A percentile compares a stretch with the other conserved stretches of the same genome.
Conservation (phyloP, 805 yeast genomes). For the Metschnikowia sp. region DNA sequence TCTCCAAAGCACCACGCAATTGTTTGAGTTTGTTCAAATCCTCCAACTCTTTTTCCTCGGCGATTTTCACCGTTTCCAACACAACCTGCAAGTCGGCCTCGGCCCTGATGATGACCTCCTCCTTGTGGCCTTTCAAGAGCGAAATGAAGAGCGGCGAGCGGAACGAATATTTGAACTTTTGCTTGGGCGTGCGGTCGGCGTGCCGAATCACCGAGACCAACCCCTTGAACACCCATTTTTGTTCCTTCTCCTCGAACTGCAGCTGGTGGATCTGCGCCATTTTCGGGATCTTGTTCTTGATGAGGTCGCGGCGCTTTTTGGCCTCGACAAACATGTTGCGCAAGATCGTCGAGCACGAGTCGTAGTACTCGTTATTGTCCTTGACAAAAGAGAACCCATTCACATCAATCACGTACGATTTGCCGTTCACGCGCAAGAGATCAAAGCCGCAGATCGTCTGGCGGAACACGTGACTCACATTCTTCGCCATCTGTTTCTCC, state of each 20-base stretch:
- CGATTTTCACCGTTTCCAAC: slow-evolving; percentile 76
- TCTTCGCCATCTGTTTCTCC: slow-evolving; percentile 78
- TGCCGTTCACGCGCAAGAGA: slow-evolving; percentile 80
- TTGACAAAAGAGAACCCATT: slow-evolving; percentile 98
- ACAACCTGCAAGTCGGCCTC: slow-evolving; percentile 83
- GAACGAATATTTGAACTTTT: slow-evolving; percentile 93
- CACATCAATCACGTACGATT: slow-evolving; percentile 92
- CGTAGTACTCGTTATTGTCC: slow-evolving; percentile 84
- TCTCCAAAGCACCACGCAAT: slow-evolving; percentile 77
- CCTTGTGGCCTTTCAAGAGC: slow-evolving; percentile 87
- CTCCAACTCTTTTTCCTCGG: slow-evolving; percentile 75
- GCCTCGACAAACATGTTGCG: slow-evolving; percentile 67
- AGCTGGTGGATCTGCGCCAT: slow-evolving; percentile 34
- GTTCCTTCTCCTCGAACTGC: slow-evolving; percentile 58
- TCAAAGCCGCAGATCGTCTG: slow-evolving; percentile 98
- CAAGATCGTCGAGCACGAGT: slow-evolving; percentile 72
- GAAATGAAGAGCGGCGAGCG: slow-evolving; percentile 83
- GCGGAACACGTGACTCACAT: slow-evolving; percentile 70
- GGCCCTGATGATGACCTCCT: slow-evolving; percentile 92
- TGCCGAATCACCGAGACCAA: slow-evolving; percentile 88
- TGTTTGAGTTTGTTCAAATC: slow-evolving; percentile 75
- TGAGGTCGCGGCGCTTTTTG: slow-evolving; percentile 37
- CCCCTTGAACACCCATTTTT: slow-evolving; percentile 96
- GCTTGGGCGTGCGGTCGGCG: slow-evolving; percentile 98
- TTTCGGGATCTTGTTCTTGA: slow-evolving; percentile 37